These are phyloP conservation scores for Backusella parvicylindrica DNA, from an alignment of 192 early-diverging fungal species.

Conservation along the genomic window DNA sequence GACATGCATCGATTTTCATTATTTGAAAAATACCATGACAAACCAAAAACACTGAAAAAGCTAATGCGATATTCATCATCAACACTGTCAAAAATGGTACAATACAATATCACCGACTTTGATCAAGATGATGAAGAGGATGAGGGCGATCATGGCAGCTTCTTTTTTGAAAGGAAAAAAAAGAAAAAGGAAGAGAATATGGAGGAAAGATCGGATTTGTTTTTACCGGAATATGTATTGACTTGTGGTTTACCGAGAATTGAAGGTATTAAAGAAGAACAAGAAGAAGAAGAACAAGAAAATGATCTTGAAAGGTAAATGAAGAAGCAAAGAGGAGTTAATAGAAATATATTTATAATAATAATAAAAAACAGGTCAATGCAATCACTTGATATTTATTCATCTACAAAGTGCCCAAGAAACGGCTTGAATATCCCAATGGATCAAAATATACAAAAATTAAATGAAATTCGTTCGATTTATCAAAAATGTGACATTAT, in stretches of 20 bases:
- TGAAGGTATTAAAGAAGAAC: background rate
- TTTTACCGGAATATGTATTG: conserved; percentile 50
- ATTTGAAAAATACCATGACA: conserved; percentile 42
- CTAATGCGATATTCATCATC: conserved; percentile 23
- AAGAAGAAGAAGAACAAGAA: background rate
- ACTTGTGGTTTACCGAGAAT: conserved; percentile 44
- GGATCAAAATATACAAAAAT: conserved; percentile 35
- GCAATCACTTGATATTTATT: conserved; percentile 40
- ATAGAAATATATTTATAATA: background rate
- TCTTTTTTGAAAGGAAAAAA: conserved; percentile 29
- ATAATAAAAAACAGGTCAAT: background rate
- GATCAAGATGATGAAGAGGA: conserved; percentile 42
- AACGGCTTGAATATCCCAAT: conserved; percentile 12
- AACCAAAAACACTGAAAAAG: conserved; percentile 14
- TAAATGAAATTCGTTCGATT: conserved; percentile 39
- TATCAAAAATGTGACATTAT: conserved; percentile 43
- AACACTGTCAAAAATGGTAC: conserved; percentile 18
- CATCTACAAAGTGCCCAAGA: conserved; percentile 30
- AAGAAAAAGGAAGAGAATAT: conserved; percentile 14
- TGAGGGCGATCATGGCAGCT: conserved; percentile 3
- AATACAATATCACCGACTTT: conserved; percentile 19
- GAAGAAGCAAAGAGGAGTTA: background rate
- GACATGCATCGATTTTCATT: conserved; percentile 56
- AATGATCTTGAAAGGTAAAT: background rate
- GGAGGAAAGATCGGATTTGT: conserved; percentile 35